Evolutionary conservation across 1,284 basidiomycete genomes (phyloP), one percentile per base, ranked within the genome.

Genomic region (Gymnopus androsaceus): DNA sequence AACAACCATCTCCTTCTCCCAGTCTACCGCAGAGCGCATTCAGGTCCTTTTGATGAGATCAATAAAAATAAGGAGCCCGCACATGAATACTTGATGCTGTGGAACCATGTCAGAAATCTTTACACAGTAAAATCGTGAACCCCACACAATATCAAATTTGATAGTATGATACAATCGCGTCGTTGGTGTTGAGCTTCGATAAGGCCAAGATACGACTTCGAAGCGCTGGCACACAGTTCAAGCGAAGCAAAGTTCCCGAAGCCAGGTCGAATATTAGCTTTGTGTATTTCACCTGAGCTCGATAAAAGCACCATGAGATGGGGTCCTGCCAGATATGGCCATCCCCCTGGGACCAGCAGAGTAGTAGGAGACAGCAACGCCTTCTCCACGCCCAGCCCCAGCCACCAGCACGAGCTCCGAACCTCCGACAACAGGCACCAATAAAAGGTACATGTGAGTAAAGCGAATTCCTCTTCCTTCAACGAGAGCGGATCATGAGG

Each of bases 31-130:
- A 11, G 78, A 68, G 2, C 82, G 81, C 12, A 81, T 76, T 52
- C 80, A 77, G 64, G 79, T 82, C 14, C 82, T 82, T 15, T 83
- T 81, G 80, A 88, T 91, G 21, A 90, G 80, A 60, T 84, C 87
- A 57, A 93, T 75, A 37, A 92, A 70, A 3, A 92, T 76, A 9
- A 92, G 81, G 28, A 89, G 78, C 0, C 79, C 84, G 2, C 40
- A 55, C 31, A 42, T 59, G 27, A 57, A 56, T 14, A 59, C 25
- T 23, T 47, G 54, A 15, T 40, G 50, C 72, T 61, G 51, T 52
- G 69, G 6, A 45, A 28, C 55, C 33, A 69, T 52, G 3, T 5
- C 23, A 49, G 65, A 50, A 8, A 45, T 4, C 4, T n/a, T 11
- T 2, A 25, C 11, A 11, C 12, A 4, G 33, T 23, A 14, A n/a